Evolutionary conservation across 331 rosid species (phyloP), one percentile per base, ranked within the genome.

Genomic region (Erythrophleum ivorense): DNA sequence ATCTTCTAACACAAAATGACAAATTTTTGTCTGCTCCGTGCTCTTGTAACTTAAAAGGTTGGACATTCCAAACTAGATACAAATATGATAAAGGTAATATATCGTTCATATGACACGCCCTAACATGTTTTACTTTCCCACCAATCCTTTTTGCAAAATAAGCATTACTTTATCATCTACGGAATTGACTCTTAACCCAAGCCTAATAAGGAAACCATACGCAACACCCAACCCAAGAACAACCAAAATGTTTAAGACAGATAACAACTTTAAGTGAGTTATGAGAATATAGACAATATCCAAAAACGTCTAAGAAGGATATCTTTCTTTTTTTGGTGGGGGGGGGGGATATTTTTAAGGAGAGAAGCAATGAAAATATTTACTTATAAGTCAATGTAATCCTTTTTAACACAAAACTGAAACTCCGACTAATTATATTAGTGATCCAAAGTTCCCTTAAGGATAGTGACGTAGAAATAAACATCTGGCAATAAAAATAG

Each of bases 31-130:
- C 60, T n/a, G 71, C 49, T 65, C 9, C 3, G 3, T 8, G 43
- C 41, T 18, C 48, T 36, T 18, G 49, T 65, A 65, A 38, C 29
- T 38, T 65, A 65, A 62, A 24, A 36, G 21, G 72, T 57, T 45
- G 75, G 24, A 52, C 53, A 53, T 72, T 15, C 34, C 78, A 82
- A 64, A 62, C 43, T 31, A 13, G 31, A 82, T 63, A 71, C 15
- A 60, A 40, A n/a, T 55, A 65, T 46, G 15, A 29, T 69, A 53
- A 48, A 59, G 58, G 59, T 24, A 60, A 62, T 31, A 29, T 12
- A 45, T 49, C 6, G 33, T 59, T 67, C 36, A 55, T 13, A 58
- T 59, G 54, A 70, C 6, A 55, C 7, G 19, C 70, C 50, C 71
- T 4, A 55, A 55, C 29, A 53, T 33, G 63, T 50, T 31, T 50